These are phyloP conservation scores for Solanum bulbocastanum DNA, from an alignment of 257 asterid genomes.

Conservation along the genomic window DNA sequence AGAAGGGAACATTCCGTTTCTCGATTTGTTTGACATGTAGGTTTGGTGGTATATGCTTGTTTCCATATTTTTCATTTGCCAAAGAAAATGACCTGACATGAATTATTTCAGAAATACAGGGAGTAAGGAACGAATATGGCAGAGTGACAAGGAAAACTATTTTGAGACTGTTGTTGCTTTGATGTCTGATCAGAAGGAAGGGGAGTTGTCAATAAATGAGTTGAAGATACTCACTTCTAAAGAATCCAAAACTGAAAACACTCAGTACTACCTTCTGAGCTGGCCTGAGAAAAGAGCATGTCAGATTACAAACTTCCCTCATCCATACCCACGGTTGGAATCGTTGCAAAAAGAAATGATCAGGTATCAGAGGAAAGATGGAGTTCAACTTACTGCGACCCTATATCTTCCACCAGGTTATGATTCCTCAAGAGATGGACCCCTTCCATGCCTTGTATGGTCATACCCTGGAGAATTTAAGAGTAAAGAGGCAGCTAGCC, in stretches of 20 bases:
- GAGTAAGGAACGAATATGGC: conserved; percentile 92
- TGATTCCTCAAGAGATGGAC: conserved; percentile 86
- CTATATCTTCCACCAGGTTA: conserved; percentile 87
- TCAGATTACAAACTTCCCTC: conserved; percentile 88
- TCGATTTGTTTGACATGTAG: conserved; percentile 93
- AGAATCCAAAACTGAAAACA: conserved; percentile 94
- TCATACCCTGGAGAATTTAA: conserved; percentile 99
- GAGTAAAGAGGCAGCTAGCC: conserved; percentile 97
- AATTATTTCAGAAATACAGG: conserved; percentile 75
- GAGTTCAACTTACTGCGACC: conserved; percentile 96
- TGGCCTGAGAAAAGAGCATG: conserved; percentile 87
- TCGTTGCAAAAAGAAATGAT: conserved; percentile 91
- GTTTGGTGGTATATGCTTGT: conserved; percentile 30
- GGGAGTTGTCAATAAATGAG: conserved; percentile 44
- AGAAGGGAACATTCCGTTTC: conserved; percentile 80
- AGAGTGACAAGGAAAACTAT: conserved; percentile 87
- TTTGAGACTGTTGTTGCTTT: conserved; percentile 74
- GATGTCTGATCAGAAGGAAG: conserved; percentile 74
- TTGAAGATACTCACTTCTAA: conserved; percentile 70
- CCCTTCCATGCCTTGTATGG: conserved; percentile 98
- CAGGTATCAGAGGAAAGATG: conserved; percentile 86
- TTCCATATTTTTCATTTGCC: conserved; percentile 4
- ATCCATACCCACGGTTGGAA: conserved; percentile 92
- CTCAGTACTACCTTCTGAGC: conserved; percentile 65
- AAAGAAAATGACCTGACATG: conserved; percentile 26